Percentiles rank a stretch among this genome's conserved stretches.
phyloP scores from a whole-genome alignment of 768 basidiomycete species.

The Hypsizygus marmoreus region DNA sequence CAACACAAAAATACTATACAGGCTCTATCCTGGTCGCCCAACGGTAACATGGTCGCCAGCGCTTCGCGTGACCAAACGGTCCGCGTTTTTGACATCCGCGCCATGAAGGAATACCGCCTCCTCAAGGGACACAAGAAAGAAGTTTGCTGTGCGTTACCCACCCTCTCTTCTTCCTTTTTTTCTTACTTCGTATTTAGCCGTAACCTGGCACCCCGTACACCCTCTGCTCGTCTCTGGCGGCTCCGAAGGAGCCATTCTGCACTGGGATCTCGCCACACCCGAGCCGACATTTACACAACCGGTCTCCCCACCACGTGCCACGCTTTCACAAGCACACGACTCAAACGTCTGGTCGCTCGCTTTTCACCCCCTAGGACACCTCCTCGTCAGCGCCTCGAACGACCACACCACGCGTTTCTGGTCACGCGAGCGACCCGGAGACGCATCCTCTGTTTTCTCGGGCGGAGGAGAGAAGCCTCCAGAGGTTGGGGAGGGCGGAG shows the following conservation, averaged over 20 bases:
- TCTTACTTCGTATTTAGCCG: constrained; percentile 46
- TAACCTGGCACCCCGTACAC: constrained; percentile 96
- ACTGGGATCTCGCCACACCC: constrained; percentile 88
- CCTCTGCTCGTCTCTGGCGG: constrained; percentile 92
- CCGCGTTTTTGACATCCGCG: constrained; percentile 95
- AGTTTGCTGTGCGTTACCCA: constrained; percentile 85
- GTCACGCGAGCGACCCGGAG: constrained; percentile 90
- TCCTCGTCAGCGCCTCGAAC: constrained; percentile 93
- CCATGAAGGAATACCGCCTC: constrained; percentile 92
- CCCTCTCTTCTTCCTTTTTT: neutral
- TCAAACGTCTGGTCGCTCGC: constrained; percentile 96
- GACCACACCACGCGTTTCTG: constrained; percentile 99
- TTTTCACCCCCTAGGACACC: constrained; percentile 94
- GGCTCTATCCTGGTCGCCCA: constrained; percentile 89
- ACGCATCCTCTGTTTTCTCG: constrained; percentile 72
- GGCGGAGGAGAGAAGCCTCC: constrained; percentile 87
- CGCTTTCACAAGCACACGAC: constrained; percentile 95
- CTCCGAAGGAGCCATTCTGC: constrained; percentile 89
- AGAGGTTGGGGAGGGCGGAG: constrained; percentile 55
- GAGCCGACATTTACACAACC: constrained; percentile 47
- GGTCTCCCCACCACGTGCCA: constrained; percentile 67
- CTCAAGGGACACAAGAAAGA: constrained; percentile 98
- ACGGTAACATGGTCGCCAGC: constrained; percentile 91
- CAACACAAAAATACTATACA: constrained; percentile 98
- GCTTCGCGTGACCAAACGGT: constrained; percentile 95